Evolutionary conservation across 2,329 filamentous ascomycete genomes (phyloP).

Genomic region (Cytospora mali): DNA sequence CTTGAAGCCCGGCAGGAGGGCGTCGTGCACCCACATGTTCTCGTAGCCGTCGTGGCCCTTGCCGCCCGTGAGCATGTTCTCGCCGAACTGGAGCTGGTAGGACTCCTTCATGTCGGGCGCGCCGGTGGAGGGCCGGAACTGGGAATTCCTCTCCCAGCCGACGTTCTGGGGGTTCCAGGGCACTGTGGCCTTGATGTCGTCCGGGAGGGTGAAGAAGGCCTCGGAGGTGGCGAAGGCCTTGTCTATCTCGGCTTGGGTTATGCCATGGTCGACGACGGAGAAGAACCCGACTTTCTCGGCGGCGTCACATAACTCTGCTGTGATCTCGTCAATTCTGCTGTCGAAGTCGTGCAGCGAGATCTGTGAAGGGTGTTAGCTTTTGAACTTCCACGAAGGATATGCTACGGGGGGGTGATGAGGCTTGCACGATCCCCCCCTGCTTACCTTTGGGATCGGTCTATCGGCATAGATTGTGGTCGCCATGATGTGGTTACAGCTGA

Average conservation of each 20-base stretch:
- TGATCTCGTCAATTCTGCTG: constrained; percentile 56
- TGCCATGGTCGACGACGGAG: constrained; percentile 53
- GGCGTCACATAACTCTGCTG: constrained; percentile 52
- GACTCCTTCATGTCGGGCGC: constrained; percentile 58
- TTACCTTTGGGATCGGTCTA: constrained; percentile 27
- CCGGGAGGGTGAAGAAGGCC: constrained; percentile 53
- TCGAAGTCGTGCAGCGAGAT: constrained; percentile 59
- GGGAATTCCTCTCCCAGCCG: constrained; percentile 60
- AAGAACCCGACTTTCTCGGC: constrained; percentile 64
- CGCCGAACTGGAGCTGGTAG: constrained; percentile 58
- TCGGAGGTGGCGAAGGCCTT: constrained; percentile 40
- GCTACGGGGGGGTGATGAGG: neutral
- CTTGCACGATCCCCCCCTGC: no score
- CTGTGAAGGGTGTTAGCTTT: constrained; percentile 34
- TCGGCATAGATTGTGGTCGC: constrained; percentile 27
- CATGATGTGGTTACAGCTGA: neutral
- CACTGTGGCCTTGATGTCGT: constrained; percentile 51
- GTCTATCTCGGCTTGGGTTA: constrained; percentile 48
- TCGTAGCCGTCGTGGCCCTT: constrained; percentile 24
- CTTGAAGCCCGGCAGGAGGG: constrained; percentile 51
- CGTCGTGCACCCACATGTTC: constrained; percentile 37
- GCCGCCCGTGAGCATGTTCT: constrained; percentile 34
- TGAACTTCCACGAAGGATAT: no score
- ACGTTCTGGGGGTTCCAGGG: constrained; percentile 54
- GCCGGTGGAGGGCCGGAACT: constrained; percentile 59